A percentile compares a stretch with the other conserved stretches of the same genome.
Evolutionary conservation across 2,329 filamentous ascomycete species (phyloP).

Genomic region (Alternaria postmessia): DNA sequence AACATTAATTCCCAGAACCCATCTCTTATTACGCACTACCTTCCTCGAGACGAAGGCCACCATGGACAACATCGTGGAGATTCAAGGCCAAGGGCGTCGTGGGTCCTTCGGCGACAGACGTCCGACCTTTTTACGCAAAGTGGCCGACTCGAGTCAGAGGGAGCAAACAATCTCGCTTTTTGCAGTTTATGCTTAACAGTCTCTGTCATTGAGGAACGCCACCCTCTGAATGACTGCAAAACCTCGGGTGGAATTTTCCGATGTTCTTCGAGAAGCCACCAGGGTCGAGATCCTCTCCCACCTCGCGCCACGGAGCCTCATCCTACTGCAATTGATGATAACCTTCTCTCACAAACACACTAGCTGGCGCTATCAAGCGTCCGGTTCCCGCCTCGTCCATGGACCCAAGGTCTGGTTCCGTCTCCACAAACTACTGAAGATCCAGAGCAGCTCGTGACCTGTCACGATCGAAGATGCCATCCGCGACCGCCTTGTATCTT

Average conservation of each 20-base stretch:
- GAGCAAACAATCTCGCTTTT: conserved; percentile 8
- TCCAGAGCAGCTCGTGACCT: conserved; percentile 13
- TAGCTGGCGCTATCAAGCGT: conserved; percentile 20
- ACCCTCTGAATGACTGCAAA: conserved; percentile 22
- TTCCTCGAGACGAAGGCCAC: not conserved
- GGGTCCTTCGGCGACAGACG: not conserved
- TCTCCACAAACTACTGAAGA: conserved; percentile 19
- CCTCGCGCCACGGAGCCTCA: conserved; percentile 17
- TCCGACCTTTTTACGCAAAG: not conserved
- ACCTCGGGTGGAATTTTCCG: conserved; percentile 15
- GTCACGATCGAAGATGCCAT: conserved; percentile 3
- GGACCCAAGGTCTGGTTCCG: conserved; percentile 11
- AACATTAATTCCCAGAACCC: conserved; percentile 12
- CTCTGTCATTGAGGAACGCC: conserved; percentile 16
- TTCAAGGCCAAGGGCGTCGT: conserved; percentile 7
- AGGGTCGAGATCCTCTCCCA: conserved; percentile 23
- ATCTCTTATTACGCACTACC: conserved; percentile 14
- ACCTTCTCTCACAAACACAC: conserved; percentile 21
- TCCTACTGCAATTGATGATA: conserved; percentile 24
- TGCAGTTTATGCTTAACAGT: conserved; percentile 2
- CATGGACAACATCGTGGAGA: conserved; percentile 3
- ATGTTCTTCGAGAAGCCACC: conserved; percentile 17
- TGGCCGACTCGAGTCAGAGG: not conserved
- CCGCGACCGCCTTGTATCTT: conserved; percentile 8
- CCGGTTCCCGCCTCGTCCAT: conserved; percentile 18